phyloP scores from a whole-genome alignment of 1,284 basidiomycete genomes.

The Cutaneotrichosporon sp. region DNA sequence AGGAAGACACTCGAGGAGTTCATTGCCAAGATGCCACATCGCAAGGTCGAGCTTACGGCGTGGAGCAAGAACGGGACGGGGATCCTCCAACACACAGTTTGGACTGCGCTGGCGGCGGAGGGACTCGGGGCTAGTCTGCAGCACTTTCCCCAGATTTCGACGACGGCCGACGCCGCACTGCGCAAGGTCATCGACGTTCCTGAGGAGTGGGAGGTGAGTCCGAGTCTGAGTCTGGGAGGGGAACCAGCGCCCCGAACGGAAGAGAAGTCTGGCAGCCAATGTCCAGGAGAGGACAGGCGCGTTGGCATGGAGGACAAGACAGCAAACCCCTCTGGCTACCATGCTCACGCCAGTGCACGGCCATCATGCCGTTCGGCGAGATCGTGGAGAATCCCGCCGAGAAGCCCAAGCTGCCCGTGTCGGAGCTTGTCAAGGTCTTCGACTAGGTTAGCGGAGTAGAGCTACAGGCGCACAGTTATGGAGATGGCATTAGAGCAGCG shows the following conservation, averaged over 20 bases:
- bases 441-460: background rate
- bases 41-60: slow-evolving; percentile 33
- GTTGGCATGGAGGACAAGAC: background rate
- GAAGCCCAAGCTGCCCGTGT: slow-evolving; percentile 36
- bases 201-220: slow-evolving; percentile 46
- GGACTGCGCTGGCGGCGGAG: slow-evolving; percentile 55
- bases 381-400: slow-evolving; percentile 42
- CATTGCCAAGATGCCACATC: slow-evolving; percentile 50
- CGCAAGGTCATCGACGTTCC: slow-evolving; percentile 48
- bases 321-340: background rate
- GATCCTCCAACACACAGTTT: slow-evolving; percentile 54
- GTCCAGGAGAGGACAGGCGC: background rate
- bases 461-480: too few relatives aligned
- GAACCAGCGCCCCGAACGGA: too few relatives aligned
- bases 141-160: slow-evolving; percentile 41
- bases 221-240: too few relatives aligned
- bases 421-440: slow-evolving; percentile 29
- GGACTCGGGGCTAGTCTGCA: slow-evolving; percentile 56
- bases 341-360: slow-evolving; percentile 26
- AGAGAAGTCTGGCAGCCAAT: too few relatives aligned
- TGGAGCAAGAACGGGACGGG: slow-evolving; percentile 41
- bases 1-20: slow-evolving; percentile 51
- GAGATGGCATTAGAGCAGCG: background rate
- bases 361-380: slow-evolving; percentile 56
- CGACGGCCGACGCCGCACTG: slow-evolving; percentile 39